Conservation (phyloP, 2,329 filamentous ascomycete genomes). For the Ploettnerulaceae sp. region DNA sequence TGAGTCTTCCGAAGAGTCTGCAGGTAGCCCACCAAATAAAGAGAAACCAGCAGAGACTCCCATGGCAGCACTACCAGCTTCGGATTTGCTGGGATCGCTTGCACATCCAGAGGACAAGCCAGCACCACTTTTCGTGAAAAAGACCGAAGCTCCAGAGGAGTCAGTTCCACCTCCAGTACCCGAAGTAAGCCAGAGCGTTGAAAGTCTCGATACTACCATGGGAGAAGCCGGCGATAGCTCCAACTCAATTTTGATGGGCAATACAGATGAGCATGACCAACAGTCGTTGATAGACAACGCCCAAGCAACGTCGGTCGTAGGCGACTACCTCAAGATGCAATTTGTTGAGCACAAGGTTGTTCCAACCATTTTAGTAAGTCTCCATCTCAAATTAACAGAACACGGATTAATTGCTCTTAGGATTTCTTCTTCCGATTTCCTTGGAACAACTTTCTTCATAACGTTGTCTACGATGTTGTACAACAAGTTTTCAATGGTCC, state of each 20-base stretch:
- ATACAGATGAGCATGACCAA: constrained; percentile 25
- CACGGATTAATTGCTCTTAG: constrained; percentile 41
- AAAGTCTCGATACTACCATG: constrained; percentile 33
- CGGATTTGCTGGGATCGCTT: constrained; percentile 35
- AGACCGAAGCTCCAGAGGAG: constrained; percentile 23
- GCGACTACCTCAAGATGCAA: constrained; percentile 90
- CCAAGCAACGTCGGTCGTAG: constrained; percentile 64
- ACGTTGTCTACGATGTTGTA: constrained; percentile 97
- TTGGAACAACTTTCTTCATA: constrained; percentile 99
- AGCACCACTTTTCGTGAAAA: constrained; percentile 58
- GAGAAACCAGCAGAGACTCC: constrained; percentile 9
- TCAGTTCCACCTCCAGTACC: constrained; percentile 7
- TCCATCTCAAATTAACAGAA: not conserved
- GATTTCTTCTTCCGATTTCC: constrained; percentile 98
- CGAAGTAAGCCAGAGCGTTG: constrained; percentile 25
- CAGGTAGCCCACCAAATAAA: constrained; percentile 9
- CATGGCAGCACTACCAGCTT: constrained; percentile 4
- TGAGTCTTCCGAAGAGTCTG: constrained; percentile 29
- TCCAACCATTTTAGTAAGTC: constrained; percentile 83
- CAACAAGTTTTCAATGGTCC: constrained; percentile 99
- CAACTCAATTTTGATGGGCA: constrained; percentile 29
- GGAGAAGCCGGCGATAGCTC: constrained; percentile 32
- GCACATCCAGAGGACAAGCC: constrained; percentile 64
- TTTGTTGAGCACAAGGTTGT: constrained; percentile 94
- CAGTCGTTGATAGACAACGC: constrained; percentile 18